These are phyloP conservation scores for Ilyonectria sp. DNA, from an alignment of 2,329 filamentous ascomycete species.

Conservation along the genomic window DNA sequence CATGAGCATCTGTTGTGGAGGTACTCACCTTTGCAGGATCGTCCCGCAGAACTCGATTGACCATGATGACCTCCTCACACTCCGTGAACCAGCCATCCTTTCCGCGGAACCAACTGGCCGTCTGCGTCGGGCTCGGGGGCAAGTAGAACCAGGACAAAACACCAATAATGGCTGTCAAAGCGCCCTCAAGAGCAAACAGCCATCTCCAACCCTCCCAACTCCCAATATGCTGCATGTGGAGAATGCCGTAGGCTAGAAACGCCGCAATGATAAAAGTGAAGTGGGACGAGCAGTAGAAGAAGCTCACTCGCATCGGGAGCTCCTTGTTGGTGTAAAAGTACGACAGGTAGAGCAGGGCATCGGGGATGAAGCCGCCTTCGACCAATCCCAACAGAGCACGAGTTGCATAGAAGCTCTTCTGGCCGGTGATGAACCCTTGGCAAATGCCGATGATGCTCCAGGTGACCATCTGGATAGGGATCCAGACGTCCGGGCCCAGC, in stretches of 20 bases:
- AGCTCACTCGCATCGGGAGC: conserved; percentile 74
- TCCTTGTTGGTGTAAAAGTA: conserved; percentile 73
- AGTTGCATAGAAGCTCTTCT: conserved; percentile 51
- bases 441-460: conserved; percentile 55
- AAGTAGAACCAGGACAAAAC: conserved; percentile 40
- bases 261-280: conserved; percentile 21
- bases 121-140: conserved; percentile 56
- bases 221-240: conserved; percentile 66
- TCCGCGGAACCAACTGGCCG: conserved; percentile 67
- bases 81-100: conserved; percentile 70
- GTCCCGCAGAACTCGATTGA: conserved; percentile 70
- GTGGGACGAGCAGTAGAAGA: conserved; percentile 71
- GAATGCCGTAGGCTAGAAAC: conserved; percentile 60
- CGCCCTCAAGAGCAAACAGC: conserved; percentile 62
- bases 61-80: conserved; percentile 66
- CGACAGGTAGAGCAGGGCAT: conserved; percentile 70
- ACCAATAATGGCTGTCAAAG: conserved; percentile 50
- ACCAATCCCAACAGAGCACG: conserved; percentile 59
- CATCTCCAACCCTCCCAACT: conserved; percentile 71
- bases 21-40: conserved; percentile 62
- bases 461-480: conserved; percentile 69
- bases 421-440: conserved; percentile 50
- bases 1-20: rapidly evolving
- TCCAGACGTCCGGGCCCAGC: conserved; percentile 72
- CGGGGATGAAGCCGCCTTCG: conserved; percentile 35